Evolutionary conservation across 345 rosid genomes (phyloP).

Genomic region (Pseudoturritis turrita): DNA sequence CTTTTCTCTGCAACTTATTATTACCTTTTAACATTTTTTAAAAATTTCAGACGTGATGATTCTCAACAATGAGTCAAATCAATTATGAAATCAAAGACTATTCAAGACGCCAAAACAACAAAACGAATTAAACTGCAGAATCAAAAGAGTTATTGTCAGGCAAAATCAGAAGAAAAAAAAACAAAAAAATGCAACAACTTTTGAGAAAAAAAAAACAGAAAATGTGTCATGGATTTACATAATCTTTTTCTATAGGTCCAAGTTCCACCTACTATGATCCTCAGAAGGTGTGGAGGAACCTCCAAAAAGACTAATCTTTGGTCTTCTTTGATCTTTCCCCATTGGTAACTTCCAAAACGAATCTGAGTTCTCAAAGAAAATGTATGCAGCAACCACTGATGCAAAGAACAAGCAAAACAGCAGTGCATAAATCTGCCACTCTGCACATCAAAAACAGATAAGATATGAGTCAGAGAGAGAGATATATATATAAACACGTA

Average conservation of each 20-base stretch:
- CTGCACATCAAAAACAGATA: constrained; percentile 37
- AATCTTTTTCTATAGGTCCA: constrained; percentile 54
- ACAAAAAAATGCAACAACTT: neutral
- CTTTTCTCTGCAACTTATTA: neutral
- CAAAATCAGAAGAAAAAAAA: neutral
- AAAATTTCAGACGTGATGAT: neutral
- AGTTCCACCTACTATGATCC: constrained; percentile 51
- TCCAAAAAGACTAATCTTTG: constrained; percentile 48
- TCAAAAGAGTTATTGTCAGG: constrained; percentile 2
- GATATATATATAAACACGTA: neutral
- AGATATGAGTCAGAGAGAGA: neutral
- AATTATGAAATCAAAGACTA: neutral
- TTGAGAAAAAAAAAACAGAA: neutral
- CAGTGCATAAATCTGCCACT: constrained; percentile 88
- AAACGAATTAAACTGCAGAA: neutral
- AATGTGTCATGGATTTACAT: constrained; percentile 32
- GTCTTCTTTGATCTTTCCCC: constrained; percentile 51
- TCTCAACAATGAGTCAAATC: neutral
- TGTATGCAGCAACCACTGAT: constrained; percentile 67
- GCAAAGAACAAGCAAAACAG: constrained; percentile 76
- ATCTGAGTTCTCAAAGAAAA: constrained; percentile 81
- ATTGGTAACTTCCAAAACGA: constrained; percentile 76
- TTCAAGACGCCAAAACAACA: neutral
- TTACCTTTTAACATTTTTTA: too few relatives aligned
- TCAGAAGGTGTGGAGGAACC: constrained; percentile 61